Percentiles rank a stretch among this genome's conserved stretches.
These are phyloP conservation scores for Pichia sp. DNA, from an alignment of 1,139 yeast genomes.

Conservation along the genomic window DNA sequence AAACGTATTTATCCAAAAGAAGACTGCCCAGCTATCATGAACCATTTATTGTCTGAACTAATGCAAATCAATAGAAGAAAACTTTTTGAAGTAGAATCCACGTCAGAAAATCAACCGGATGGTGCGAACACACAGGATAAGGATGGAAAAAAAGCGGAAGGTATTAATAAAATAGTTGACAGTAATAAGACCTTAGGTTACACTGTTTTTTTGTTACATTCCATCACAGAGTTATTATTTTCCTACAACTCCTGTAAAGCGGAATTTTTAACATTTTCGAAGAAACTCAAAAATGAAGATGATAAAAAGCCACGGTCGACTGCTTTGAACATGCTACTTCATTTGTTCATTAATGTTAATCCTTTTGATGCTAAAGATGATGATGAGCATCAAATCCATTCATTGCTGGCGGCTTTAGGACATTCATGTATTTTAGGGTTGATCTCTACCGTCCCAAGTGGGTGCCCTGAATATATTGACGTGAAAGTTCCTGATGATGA, in stretches of 20 bases:
- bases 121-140: no score
- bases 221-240: constrained; percentile 61
- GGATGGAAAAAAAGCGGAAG: constrained; percentile 11
- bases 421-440: constrained; percentile 51
- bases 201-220: constrained; percentile 59
- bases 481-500: constrained; percentile 55
- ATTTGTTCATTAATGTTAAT: constrained; percentile 60
- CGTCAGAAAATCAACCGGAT: not conserved
- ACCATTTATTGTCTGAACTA: constrained; percentile 52
- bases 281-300: constrained; percentile 36
- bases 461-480: constrained; percentile 24
- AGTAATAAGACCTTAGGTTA: constrained; percentile 46
- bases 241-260: constrained; percentile 77
- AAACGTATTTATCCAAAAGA: constrained; percentile 7
- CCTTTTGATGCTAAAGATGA: constrained; percentile 28
- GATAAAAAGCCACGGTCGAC: constrained; percentile 59
- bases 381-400: constrained; percentile 31
- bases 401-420: constrained; percentile 43
- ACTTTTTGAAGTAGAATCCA: constrained; percentile 16
- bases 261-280: constrained; percentile 73
- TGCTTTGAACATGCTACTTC: constrained; percentile 67
- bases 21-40: constrained; percentile 50
- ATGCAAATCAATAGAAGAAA: constrained; percentile 37
- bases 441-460: constrained; percentile 42
- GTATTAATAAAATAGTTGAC: constrained; percentile 20